Percentiles rank a stretch among this genome's conserved stretches.
Evolutionary conservation across 345 rosid genomes (phyloP).

Genomic region (Salix koriyanagi): DNA sequence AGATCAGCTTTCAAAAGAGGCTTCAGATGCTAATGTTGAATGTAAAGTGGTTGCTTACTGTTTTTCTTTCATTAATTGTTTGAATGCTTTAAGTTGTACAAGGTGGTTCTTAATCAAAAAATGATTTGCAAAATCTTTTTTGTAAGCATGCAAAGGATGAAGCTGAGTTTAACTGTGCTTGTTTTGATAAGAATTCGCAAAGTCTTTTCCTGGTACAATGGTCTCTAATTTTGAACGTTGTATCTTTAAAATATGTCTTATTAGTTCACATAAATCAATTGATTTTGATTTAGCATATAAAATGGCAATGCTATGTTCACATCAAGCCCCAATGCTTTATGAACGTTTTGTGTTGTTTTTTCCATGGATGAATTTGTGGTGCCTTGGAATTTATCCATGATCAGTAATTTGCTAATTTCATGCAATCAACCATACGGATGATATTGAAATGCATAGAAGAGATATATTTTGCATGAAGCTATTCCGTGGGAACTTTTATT

Average conservation of each 20-base stretch:
- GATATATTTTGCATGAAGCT: background rate
- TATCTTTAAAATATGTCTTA: background rate
- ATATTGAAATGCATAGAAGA: background rate
- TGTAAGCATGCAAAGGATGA: background rate
- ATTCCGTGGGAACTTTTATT: background rate
- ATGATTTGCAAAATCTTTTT: background rate
- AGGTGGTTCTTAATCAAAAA: background rate
- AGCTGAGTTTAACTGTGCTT: background rate
- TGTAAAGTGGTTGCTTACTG: conserved; percentile 41
- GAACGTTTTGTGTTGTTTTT: no score
- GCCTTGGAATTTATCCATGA: background rate
- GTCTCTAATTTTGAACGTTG: background rate
- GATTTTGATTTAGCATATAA: background rate
- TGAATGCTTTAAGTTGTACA: background rate
- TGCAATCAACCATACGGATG: background rate
- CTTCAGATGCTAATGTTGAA: conserved; percentile 69
- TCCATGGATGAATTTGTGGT: background rate
- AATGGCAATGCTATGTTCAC: background rate
- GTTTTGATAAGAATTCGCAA: background rate
- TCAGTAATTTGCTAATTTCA: background rate
- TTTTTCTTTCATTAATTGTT: background rate
- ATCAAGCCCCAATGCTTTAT: background rate
- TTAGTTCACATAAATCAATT: background rate
- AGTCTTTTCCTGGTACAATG: no score
- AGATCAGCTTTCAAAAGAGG: conserved; percentile 71